Evolutionary conservation across 192 early-diverging fungal genomes (phyloP), one percentile per base, ranked within the genome.

Genomic region (Umbelopsis ramanniana): DNA sequence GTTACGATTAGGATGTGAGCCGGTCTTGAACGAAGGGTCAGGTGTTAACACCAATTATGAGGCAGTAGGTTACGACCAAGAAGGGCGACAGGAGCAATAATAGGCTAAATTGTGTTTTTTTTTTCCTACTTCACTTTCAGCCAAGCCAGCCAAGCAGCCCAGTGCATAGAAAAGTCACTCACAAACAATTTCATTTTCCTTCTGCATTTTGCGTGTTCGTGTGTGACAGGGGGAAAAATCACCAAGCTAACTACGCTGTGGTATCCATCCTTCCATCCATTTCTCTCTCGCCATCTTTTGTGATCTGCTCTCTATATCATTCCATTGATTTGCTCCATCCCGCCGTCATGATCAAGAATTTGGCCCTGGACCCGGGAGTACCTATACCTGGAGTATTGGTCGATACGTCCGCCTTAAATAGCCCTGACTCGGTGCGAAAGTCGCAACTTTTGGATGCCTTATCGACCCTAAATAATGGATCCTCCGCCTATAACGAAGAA

Each of bases 391-490:
- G 57, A 14, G 29, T 63, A n/a, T 6, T 29, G 57, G 12, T 38
- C 26, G 57, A 63, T 26, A 19, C 57, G 17, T 14, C 26, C 19
- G 33, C 33, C 57, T 29, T 63, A 38, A 12, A 63, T 37, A 63
- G 26, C 12, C 33, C 57, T 37, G 57, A 63, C 57, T 63, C 57
- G 33, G 33, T n/a, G 33, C 57, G 57, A 37, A 63, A 63, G 33
- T 63, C 57, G 26, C 57, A 63, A 17, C 57, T 63, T 37, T 37
- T 63, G 33, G 57, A 35, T 12, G 57, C 57, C n/a, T 26, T 63
- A n/a, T 29, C 4, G 3, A 29, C 57, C 17, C 57, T 35, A 19
- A 35, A 29, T 19, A 63, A 9, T n/a, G 12, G 24, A 19, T 19
- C 57, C 6, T 37, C 57, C 26, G 8, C 57, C 17, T 35, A 29